phyloP scores from a whole-genome alignment of 345 rosid species.

The Pistacia integerrima region DNA sequence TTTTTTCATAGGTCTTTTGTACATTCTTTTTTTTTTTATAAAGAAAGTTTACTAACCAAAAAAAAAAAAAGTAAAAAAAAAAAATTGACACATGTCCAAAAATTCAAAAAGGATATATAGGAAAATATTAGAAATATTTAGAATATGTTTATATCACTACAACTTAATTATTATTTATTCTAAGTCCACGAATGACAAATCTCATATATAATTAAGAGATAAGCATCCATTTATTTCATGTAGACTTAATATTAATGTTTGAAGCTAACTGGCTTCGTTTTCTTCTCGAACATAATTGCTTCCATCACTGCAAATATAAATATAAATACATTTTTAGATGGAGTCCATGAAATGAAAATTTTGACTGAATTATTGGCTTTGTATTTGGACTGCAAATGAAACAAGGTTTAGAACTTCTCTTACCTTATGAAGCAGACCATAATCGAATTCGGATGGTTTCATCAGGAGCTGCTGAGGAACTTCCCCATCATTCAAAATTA shows the following conservation, averaged over 20 bases:
- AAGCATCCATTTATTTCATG: background rate
- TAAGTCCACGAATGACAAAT: background rate
- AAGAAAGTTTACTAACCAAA: too few relatives aligned
- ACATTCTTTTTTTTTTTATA: too few relatives aligned
- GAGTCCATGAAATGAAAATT: too few relatives aligned
- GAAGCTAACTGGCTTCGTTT: background rate
- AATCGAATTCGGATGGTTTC: conserved; percentile 10
- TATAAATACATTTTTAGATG: too few relatives aligned
- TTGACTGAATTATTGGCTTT: too few relatives aligned
- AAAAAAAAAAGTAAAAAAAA: too few relatives aligned
- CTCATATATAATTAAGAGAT: background rate
- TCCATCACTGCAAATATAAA: background rate
- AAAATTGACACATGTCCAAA: too few relatives aligned
- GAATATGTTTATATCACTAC: background rate
- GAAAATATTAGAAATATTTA: too few relatives aligned
- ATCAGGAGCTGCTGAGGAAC: conserved; percentile 7
- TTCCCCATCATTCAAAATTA: background rate
- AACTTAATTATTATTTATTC: background rate
- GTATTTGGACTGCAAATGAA: background rate
- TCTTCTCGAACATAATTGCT: background rate
- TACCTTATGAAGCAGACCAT: conserved; percentile 18
- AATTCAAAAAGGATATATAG: too few relatives aligned
- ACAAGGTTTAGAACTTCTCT: background rate
- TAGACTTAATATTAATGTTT: background rate
- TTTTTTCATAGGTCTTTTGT: too few relatives aligned